Evolutionary conservation across 164 flowering plant species (phyloP).

Genomic region (Santalum album): DNA sequence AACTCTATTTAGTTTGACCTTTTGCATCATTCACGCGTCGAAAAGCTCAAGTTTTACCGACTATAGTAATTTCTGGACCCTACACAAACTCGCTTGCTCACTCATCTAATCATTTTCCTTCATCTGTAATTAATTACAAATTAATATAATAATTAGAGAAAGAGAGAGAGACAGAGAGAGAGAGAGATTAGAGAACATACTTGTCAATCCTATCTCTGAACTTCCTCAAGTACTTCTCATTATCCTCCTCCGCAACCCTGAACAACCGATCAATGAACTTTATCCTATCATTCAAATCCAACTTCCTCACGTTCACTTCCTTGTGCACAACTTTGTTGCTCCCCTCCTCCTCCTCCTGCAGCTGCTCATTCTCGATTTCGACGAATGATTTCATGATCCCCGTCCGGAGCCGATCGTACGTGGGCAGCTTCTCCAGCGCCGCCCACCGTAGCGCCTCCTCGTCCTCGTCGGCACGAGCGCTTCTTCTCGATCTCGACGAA

Average conservation of each 20-base stretch:
- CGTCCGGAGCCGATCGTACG: slow-evolving; percentile 74
- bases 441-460: slow-evolving; percentile 92
- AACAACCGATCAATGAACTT: slow-evolving; percentile 63
- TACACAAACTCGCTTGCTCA: too few species aligned
- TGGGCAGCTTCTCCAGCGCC: slow-evolving; percentile 79
- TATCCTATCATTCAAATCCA: slow-evolving; percentile 48
- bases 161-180: not conserved
- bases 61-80: too few species aligned
- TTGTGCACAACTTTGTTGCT: slow-evolving; percentile 18
- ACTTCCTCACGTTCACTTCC: slow-evolving; percentile 64
- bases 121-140: too few species aligned
- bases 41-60: too few species aligned
- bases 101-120: too few species aligned
- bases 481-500: slow-evolving; percentile 25
- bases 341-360: not conserved
- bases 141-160: too few species aligned
- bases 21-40: too few species aligned
- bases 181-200: slow-evolving; percentile 25
- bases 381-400: slow-evolving; percentile 50
- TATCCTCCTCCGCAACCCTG: slow-evolving; percentile 82
- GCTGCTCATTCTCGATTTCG: slow-evolving; percentile 18
- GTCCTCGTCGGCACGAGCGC: slow-evolving; percentile 41
- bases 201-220: slow-evolving; percentile 65
- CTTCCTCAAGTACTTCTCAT: slow-evolving; percentile 73
- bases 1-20: too few species aligned